These are phyloP conservation scores for Corynascus novoguineensis DNA, from an alignment of 495 filamentous ascomycete genomes.

Conservation along the genomic window DNA sequence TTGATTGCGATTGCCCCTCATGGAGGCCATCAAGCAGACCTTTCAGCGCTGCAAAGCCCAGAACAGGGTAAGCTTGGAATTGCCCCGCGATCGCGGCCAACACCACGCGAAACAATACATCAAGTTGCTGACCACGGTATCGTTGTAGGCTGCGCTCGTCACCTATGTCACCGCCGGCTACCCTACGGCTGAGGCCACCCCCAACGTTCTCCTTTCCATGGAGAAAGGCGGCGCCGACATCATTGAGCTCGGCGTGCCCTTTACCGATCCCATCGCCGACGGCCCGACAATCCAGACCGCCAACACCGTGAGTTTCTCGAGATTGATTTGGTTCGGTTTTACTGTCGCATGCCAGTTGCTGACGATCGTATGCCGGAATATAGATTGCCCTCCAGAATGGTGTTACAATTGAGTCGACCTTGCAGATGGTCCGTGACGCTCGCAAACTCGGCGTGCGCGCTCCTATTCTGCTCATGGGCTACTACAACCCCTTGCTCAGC, in stretches of 20 bases:
- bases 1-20: conserved; percentile 24
- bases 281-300: conserved; percentile 90
- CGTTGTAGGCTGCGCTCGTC: conserved; percentile 64
- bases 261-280: conserved; percentile 97
- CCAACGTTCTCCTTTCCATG: conserved; percentile 79
- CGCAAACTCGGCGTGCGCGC: conserved; percentile 67
- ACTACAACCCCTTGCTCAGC: conserved; percentile 91
- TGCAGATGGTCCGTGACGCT: conserved; percentile 75
- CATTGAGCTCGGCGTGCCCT: conserved; percentile 84
- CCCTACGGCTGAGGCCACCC: conserved; percentile 73
- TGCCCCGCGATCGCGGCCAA: conserved; percentile 26
- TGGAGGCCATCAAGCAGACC: conserved; percentile 77
- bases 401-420: conserved; percentile 67
- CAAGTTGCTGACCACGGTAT: conserved; percentile 11
- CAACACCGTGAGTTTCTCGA: conserved; percentile 56
- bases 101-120: neutral
- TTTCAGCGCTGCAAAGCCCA: conserved; percentile 84
- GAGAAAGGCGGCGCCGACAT: conserved; percentile 88
- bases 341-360: neutral
- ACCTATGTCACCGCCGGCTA: conserved; percentile 96
- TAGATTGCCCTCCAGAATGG: conserved; percentile 73
- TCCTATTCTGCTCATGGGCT: conserved; percentile 93
- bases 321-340: neutral
- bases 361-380: neutral
- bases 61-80: conserved; percentile 52